phyloP scores from a whole-genome alignment of 352 stramenopile genomes.

The Phytophthora aleatoria region DNA sequence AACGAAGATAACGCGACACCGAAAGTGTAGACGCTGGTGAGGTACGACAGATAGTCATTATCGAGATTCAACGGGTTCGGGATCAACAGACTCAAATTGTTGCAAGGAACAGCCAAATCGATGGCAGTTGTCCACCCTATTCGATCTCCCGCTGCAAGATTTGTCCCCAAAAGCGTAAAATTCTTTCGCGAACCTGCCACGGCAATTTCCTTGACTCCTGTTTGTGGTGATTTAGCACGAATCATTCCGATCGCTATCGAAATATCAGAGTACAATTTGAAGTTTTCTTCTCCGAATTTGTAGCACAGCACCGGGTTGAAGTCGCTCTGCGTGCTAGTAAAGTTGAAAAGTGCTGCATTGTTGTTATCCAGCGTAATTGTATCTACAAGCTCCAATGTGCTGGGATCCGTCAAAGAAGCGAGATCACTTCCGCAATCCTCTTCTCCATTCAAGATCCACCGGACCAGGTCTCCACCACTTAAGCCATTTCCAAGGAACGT shows the following conservation, averaged over 20 bases:
- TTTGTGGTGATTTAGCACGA: constrained; percentile 36
- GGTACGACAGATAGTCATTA: constrained; percentile 56
- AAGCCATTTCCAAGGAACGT: constrained; percentile 62
- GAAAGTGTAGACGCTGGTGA: constrained; percentile 35
- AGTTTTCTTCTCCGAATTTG: constrained; percentile 62
- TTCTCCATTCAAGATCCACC: constrained; percentile 55
- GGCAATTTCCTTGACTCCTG: constrained; percentile 54
- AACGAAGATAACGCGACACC: constrained; percentile 45
- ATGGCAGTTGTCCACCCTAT: constrained; percentile 53
- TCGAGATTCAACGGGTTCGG: constrained; percentile 34
- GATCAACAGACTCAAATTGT: constrained; percentile 43
- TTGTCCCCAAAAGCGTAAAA: constrained; percentile 54
- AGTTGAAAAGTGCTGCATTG: constrained; percentile 52
- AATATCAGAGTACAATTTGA: constrained; percentile 57
- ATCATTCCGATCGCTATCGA: constrained; percentile 60
- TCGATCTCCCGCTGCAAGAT: constrained; percentile 49
- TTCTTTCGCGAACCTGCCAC: constrained; percentile 52
- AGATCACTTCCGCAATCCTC: constrained; percentile 65
- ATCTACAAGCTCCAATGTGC: constrained; percentile 38
- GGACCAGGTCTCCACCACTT: constrained; percentile 45
- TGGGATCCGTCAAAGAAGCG: constrained; percentile 34
- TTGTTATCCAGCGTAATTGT: constrained; percentile 42
- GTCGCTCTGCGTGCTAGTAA: constrained; percentile 46
- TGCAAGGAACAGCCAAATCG: constrained; percentile 31
- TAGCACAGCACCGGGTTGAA: constrained; percentile 68